Base-by-base conservation (phyloP, 176 grass and related monocot species). In the Dendrocalamus sinicus region DNA sequence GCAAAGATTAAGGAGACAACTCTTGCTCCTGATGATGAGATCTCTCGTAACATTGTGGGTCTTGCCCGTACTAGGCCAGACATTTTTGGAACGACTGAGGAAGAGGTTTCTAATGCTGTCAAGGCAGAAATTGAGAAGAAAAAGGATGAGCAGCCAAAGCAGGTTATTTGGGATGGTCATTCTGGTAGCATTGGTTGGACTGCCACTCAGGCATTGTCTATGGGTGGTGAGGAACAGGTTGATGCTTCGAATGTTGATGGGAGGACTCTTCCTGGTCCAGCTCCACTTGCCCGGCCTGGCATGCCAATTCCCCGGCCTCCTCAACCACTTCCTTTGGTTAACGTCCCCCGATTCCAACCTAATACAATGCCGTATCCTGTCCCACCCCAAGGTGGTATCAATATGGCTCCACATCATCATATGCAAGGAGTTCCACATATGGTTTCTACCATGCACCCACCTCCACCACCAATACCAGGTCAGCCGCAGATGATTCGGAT, bases 121-220 rank as follows among this genome's bases (percentile, higher is more conserved):
- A 96, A 99, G 86, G 93, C 93, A 64, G 96, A 98, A 83, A 98
- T 95, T 16, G 96, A 95, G 79, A 98, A 98, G 93, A 98, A 95
- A 75, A 98, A 92, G 37, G 96, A 98, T 67, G 93, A 95, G 78
- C 96, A 93, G 67, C 93, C 95, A 7, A 98, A 98, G 60, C 95
- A 95, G 74, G 96, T 94, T 88, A 98, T 98, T 65, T 98, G 96
- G 96, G 96, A 98, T 73, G 96, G 96, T 12, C 93, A 98, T 85
- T 95, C 96, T 65, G 93, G 96, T 26, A 98, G 96, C 79, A 98
- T 98, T 79, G 91, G 96, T 64, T 70, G 91, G 16, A 95, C 96
- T 59, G 96, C 96, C 32, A 93, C 96, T 68, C 89, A 98, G 71
- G 96, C 96, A 64, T 82, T 95, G 75, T 93, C 93, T 28, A 86